Conservation (phyloP, 2,329 filamentous ascomycete species). For the Nemania sp. region DNA sequence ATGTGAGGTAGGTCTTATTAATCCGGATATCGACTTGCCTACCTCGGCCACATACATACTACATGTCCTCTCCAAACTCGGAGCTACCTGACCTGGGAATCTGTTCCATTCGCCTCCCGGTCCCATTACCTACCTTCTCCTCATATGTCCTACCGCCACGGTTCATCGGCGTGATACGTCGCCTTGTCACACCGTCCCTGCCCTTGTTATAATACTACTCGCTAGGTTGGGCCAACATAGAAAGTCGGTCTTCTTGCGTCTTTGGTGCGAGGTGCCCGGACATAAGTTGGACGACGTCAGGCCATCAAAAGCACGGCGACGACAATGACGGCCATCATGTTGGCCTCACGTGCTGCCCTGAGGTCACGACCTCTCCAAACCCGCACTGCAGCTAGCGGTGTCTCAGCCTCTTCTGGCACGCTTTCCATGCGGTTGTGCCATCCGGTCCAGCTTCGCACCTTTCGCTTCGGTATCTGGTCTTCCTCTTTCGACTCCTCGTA, state of each 20-base stretch:
- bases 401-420: constrained; percentile 22
- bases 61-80: neutral
- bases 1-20: neutral
- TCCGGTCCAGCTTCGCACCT: constrained; percentile 49
- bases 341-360: constrained; percentile 40
- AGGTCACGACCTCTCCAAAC: constrained; percentile 37
- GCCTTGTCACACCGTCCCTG: neutral
- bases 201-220: neutral
- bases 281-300: constrained; percentile 16
- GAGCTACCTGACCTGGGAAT: neutral
- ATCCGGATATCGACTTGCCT: neutral
- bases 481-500: constrained; percentile 48
- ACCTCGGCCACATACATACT: neutral
- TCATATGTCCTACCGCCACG: neutral
- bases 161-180: constrained; percentile 16
- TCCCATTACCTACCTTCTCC: neutral
- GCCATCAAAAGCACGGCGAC: constrained; percentile 33
- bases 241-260: neutral
- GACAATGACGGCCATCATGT: constrained; percentile 39
- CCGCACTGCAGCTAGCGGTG: constrained; percentile 24
- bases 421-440: constrained; percentile 28
- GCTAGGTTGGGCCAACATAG: neutral
- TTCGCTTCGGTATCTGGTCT: constrained; percentile 56
- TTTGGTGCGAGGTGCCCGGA: constrained; percentile 16
- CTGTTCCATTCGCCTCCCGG: neutral